phyloP scores from a whole-genome alignment of 2,329 filamentous ascomycete genomes.

The Alternaria ventricosa region DNA sequence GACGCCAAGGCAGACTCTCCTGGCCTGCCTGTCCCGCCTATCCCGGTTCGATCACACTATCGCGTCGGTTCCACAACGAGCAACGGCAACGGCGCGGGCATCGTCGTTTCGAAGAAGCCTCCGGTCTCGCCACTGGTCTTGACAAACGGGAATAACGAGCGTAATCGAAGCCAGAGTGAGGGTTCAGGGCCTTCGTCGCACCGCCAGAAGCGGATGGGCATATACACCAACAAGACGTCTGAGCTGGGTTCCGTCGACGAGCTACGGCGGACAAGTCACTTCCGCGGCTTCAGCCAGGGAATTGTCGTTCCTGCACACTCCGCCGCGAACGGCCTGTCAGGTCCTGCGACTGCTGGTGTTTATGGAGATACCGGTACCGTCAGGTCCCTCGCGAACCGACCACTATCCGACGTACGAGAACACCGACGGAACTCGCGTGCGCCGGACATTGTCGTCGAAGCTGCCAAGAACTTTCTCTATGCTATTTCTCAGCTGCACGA shows the following conservation, averaged over 20 bases:
- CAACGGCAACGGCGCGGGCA: constrained; percentile 47
- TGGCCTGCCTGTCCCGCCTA: constrained; percentile 66
- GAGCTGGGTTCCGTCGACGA: constrained; percentile 63
- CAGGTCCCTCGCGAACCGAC: constrained; percentile 51
- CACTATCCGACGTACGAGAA: constrained; percentile 64
- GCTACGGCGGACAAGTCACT: constrained; percentile 58
- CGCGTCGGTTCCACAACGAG: constrained; percentile 73
- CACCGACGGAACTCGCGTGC: constrained; percentile 57
- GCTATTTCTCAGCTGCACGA: constrained; percentile 60
- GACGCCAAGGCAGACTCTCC: constrained; percentile 51
- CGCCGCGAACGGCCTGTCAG: constrained; percentile 35
- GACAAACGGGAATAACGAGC: constrained; percentile 69
- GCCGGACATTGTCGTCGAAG: constrained; percentile 60
- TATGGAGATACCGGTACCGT: constrained; percentile 46
- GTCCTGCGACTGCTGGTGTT: constrained; percentile 41
- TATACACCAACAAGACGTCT: constrained; percentile 63
- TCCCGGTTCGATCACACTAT: constrained; percentile 82
- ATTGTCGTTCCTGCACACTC: constrained; percentile 51
- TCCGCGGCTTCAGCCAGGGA: constrained; percentile 64
- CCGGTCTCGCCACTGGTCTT: constrained; percentile 74
- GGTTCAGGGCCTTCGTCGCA: constrained; percentile 59
- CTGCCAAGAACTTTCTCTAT: constrained; percentile 62
- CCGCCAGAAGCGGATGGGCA: constrained; percentile 66
- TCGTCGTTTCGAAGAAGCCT: constrained; percentile 66
- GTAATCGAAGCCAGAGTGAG: constrained; percentile 69